Percentiles rank a stretch among this genome's conserved stretches.
These are phyloP conservation scores for Exophiala xenobiotica DNA, from an alignment of 2,329 filamentous ascomycete genomes.

Conservation along the genomic window DNA sequence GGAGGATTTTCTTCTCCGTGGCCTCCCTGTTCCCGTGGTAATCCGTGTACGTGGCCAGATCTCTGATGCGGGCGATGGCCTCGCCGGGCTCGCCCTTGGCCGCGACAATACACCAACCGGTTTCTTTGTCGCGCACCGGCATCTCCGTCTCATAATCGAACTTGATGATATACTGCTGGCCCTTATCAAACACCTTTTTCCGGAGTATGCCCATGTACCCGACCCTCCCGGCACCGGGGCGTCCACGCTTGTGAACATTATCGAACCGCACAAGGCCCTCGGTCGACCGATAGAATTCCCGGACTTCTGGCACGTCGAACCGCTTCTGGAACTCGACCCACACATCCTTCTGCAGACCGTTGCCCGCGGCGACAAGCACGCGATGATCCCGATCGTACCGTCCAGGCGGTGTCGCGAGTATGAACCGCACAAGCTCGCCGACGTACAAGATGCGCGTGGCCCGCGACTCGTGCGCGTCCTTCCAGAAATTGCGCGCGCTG, in stretches of 20 bases:
- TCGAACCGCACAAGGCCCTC: conserved; percentile 66
- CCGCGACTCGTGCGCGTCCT: conserved; percentile 36
- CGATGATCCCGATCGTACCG: conserved; percentile 46
- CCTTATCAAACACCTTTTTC: conserved; percentile 41
- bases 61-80: conserved; percentile 66
- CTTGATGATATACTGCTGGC: conserved; percentile 60
- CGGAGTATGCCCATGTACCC: conserved; percentile 45
- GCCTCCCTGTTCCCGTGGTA: conserved; percentile 75
- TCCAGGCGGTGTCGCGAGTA: conserved; percentile 43
- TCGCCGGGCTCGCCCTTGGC: conserved; percentile 70
- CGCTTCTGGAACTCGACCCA: conserved; percentile 47
- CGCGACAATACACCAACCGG: conserved; percentile 64
- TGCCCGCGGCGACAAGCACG: conserved; percentile 47
- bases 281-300: conserved; percentile 75
- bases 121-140: conserved; percentile 63
- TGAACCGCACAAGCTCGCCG: conserved; percentile 50
- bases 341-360: conserved; percentile 49
- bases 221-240: conserved; percentile 53
- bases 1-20: conserved; percentile 70
- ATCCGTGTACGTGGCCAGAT: conserved; percentile 68
- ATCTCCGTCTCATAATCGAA: conserved; percentile 69
- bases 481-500: conserved; percentile 27
- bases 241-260: conserved; percentile 66
- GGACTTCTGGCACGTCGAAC: conserved; percentile 51
- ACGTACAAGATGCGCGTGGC: conserved; percentile 59